Evolutionary conservation across 2,329 filamentous ascomycete genomes (phyloP).

Genomic region (Pseudonectria foliicola): DNA sequence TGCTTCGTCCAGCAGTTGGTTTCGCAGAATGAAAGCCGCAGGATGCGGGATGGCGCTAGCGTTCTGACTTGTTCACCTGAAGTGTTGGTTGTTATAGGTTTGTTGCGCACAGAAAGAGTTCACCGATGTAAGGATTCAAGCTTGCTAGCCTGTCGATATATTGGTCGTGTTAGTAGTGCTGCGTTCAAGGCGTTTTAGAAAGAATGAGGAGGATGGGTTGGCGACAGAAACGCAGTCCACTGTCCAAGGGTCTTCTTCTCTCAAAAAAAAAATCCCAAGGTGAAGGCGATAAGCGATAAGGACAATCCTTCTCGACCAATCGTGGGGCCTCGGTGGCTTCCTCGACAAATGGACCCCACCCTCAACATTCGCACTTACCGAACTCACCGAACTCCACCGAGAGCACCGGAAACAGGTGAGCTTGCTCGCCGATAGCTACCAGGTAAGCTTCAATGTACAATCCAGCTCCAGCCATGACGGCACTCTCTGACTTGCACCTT

Average conservation of each 20-base stretch:
- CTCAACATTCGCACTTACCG: slow-evolving; percentile 13
- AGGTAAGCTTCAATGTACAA: slow-evolving; percentile 18
- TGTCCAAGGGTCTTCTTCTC: slow-evolving; percentile 9
- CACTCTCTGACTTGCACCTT: slow-evolving; percentile 16
- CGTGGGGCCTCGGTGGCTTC: background rate
- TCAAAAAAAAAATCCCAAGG: slow-evolving; percentile 26
- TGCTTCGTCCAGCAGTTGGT: too few species aligned
- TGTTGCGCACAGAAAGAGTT: too few species aligned
- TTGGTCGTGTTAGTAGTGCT: too few species aligned
- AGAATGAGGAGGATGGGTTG: background rate
- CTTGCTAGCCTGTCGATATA: too few species aligned
- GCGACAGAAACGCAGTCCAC: background rate
- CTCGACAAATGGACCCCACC: background rate
- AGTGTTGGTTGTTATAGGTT: too few species aligned
- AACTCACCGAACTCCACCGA: slow-evolving; percentile 14
- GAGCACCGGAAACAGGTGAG: slow-evolving; percentile 6
- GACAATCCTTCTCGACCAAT: slow-evolving; percentile 6
- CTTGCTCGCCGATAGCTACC: slow-evolving; percentile 5
- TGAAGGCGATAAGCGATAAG: slow-evolving; percentile 15
- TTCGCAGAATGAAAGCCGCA: too few species aligned
- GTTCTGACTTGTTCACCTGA: too few species aligned
- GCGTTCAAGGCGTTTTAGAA: too few species aligned
- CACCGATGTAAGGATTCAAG: too few species aligned
- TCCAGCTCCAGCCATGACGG: slow-evolving; percentile 14
- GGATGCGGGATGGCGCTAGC: too few species aligned